Evolutionary conservation across 345 rosid genomes (phyloP), one percentile per base, ranked within the genome.

Genomic region (Populus tremula): DNA sequence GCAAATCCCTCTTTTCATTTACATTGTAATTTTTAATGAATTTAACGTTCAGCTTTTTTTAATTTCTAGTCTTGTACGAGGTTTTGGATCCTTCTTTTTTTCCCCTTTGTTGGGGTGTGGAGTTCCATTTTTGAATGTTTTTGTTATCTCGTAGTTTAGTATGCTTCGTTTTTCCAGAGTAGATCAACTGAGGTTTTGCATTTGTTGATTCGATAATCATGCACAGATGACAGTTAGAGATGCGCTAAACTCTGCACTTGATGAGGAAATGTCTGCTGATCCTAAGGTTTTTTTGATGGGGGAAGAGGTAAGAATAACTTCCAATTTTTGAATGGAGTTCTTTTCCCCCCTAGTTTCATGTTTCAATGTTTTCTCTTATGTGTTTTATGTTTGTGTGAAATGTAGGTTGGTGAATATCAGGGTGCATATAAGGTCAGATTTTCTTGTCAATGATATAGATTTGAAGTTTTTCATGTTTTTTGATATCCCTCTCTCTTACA

Each of bases 261-360:
- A 92, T 56, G 99, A 92, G 88, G 99, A 95, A 86, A 93, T 93
- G 96, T 87, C 93, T 59, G 97, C 98, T 25, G 99, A 95, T 89
- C 91, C 98, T 54, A 92, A 85, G 84, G 99, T 95, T 11, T 84
- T 91, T 79, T 82, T 93, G 77, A 92, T 95, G 92, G 98, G 99
- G 73, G 99, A 95, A 89, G 99, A 93, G 97, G 99, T 90, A 71
- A 67, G 53, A 73, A 59, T 72, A 49, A 13, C 5, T 12, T 59
- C 63, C 64, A 59, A 23, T 59, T n/a, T 38, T 43, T 62, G 31
- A 67, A 20, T 75, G 66, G 43, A 8, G 70, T 50, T 65, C 5
- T 39, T 45, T 36, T 64, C 21, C 6, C 61, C 61, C 9, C 6
- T 36, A 21, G 50, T 36, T 49, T 36, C 49, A 10, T 47, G 3